phyloP scores from a whole-genome alignment of 495 filamentous ascomycete species.

The Penicillium ucsense region DNA sequence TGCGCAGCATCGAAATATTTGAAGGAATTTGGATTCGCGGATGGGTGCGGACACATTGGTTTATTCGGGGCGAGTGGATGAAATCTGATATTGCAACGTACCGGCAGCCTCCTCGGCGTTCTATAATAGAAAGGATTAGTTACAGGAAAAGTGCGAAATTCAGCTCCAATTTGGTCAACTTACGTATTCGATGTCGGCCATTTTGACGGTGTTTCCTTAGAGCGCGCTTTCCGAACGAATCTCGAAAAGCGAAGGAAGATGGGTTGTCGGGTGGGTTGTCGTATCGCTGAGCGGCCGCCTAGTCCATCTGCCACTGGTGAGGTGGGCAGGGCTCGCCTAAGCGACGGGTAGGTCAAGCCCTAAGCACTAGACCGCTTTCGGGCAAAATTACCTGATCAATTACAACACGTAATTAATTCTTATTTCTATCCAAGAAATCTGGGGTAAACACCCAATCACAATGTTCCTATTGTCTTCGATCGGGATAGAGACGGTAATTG shows the following conservation, averaged over 20 bases:
- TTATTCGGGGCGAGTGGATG: neutral
- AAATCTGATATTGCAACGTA: constrained; percentile 35
- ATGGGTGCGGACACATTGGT: neutral
- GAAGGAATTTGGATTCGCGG: constrained; percentile 1
- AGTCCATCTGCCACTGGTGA: constrained; percentile 24
- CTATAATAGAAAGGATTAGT: constrained; percentile 42
- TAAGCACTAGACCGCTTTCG: constrained; percentile 28
- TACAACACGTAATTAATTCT: constrained; percentile 3
- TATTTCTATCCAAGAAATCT: neutral
- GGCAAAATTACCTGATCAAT: neutral
- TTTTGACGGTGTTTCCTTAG: constrained; percentile 56
- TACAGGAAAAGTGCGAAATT: neutral
- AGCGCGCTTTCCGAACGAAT: constrained; percentile 41
- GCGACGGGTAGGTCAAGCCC: constrained; percentile 38
- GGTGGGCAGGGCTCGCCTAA: constrained; percentile 39
- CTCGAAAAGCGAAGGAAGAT: constrained; percentile 43
- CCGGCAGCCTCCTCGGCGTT: constrained; percentile 92
- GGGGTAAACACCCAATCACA: too few relatives aligned
- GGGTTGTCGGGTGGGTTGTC: constrained; percentile 33
- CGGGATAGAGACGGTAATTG: too few relatives aligned
- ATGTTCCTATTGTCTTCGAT: too few relatives aligned
- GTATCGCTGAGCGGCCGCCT: constrained; percentile 34
- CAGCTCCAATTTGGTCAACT: constrained; percentile 28
- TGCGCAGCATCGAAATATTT: neutral
- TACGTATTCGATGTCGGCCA: constrained; percentile 91